Percentiles rank a stretch among this genome's conserved stretches.
phyloP scores from a whole-genome alignment of 2,329 filamentous ascomycete genomes.

The Ceratocystis papillata region DNA sequence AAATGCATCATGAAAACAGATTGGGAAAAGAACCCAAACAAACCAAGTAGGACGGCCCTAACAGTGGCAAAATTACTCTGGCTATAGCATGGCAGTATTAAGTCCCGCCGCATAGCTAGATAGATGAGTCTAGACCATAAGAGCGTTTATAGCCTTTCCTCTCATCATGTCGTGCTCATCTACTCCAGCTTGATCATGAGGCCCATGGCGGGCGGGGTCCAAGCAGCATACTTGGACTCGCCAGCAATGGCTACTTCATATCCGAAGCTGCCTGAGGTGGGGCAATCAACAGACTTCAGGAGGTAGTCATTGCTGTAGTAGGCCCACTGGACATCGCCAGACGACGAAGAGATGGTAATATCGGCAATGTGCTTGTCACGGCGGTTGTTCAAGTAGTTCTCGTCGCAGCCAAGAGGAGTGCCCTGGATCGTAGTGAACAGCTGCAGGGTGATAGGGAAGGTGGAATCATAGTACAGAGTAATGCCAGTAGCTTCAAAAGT shows the following conservation, averaged over 20 bases:
- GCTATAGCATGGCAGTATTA: not conserved
- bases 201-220: constrained; percentile 15
- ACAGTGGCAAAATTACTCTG: too few relatives aligned
- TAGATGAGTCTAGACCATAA: not conserved
- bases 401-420: constrained; percentile 26
- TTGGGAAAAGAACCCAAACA: not conserved
- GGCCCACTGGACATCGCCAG: constrained; percentile 18
- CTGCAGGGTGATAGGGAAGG: constrained; percentile 29
- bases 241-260: constrained; percentile 23
- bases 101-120: not conserved
- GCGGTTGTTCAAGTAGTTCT: constrained; percentile 28
- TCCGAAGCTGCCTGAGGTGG: constrained; percentile 8
- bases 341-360: constrained; percentile 17
- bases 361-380: constrained; percentile 27
- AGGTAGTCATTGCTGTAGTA: constrained; percentile 22
- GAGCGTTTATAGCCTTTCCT: not conserved
- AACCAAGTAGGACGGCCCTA: not conserved
- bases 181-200: constrained; percentile 17
- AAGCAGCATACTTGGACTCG: constrained; percentile 17
- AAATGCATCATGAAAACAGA: not conserved
- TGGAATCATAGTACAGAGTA: constrained; percentile 26
- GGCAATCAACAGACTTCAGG: constrained; percentile 11
- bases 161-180: not conserved
- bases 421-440: constrained; percentile 27
- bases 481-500: constrained; percentile 25